Evolutionary conservation across 306 rosid species (phyloP).

Genomic region (Begonia masoniana): DNA sequence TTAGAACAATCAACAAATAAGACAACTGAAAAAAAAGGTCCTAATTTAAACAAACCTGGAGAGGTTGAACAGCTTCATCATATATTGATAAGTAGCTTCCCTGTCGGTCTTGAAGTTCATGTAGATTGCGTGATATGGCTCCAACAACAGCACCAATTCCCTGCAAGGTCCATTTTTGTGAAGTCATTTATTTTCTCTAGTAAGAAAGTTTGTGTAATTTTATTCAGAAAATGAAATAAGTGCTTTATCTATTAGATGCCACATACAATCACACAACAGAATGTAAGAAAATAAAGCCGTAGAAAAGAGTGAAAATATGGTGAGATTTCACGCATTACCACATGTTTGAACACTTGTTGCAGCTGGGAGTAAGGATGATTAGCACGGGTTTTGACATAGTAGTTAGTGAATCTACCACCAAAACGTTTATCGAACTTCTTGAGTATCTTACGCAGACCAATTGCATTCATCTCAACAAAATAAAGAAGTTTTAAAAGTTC

Average conservation of each 20-base stretch:
- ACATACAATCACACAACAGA: too few species aligned
- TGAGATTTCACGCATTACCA: constrained; percentile 46
- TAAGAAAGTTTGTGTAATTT: constrained; percentile 7
- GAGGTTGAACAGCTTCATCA: constrained; percentile 73
- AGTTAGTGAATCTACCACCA: constrained; percentile 80
- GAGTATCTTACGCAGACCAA: constrained; percentile 95
- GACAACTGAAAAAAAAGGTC: constrained; percentile 1
- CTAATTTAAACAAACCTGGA: constrained; percentile 45
- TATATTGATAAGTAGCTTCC: constrained; percentile 95
- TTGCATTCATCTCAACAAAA: constrained; percentile 85
- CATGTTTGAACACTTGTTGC: constrained; percentile 99
- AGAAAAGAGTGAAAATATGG: too few species aligned
- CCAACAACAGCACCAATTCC: constrained; percentile 98
- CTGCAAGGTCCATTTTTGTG: constrained; percentile 28
- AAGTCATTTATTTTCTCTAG: too few species aligned
- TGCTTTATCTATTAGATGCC: too few species aligned
- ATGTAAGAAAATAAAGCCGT: too few species aligned
- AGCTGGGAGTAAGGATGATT: constrained; percentile 98
- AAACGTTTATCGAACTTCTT: constrained; percentile 97
- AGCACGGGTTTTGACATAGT: constrained; percentile 91
- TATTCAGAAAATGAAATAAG: constrained; percentile 8
- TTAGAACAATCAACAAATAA: constrained; percentile 6
- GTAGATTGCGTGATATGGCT: constrained; percentile 95
- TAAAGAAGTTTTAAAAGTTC: constrained; percentile 78
- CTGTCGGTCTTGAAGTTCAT: constrained; percentile 90